Evolutionary conservation across 164 flowering plant genomes (phyloP), one percentile per base, ranked within the genome.

Genomic region (Piper longum): DNA sequence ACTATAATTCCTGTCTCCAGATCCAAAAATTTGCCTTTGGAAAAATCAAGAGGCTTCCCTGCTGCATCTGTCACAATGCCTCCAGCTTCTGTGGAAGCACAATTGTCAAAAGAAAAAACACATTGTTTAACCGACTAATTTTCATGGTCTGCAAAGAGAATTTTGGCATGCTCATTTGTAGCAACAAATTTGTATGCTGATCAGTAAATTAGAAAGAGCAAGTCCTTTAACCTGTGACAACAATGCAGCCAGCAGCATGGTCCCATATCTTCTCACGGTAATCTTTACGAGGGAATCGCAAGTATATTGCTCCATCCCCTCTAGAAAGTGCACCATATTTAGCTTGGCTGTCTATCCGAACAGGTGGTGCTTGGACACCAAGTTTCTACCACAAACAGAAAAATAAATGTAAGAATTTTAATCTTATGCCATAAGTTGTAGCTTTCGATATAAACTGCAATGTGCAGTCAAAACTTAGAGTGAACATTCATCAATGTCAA

Each of bases 221-320:
- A 42, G 18, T 13, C 14, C 43, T 64, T 16, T 17, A 79, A 93
- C 99, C 99, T 69, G 96, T 79, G 61, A 91, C 96, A 40, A 95
- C 96, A 52, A 87, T 83, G 76, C 66, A 85, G 11, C 99, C 99
- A 76, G 99, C 97, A 40, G 97, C 99, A 77, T 95, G 99, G 71
- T 95, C 99, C 99, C 99, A 95, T 66, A 95, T 95, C 75, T 95
- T 95, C 69, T 95, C 99, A 67, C 95, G 87, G 80, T 95, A 95
- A n/a, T 97, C 99, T 78, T 84, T 78, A 72, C 77, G 95, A 52
- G 99, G 96, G 62, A 95, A 87, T n/a, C 99, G 86, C 60, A 95
- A 62, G 72, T 95, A 95, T 70, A 95, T 88, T 19, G 91, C 87
- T 56, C 99, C 99, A 79, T 95, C 99, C 66, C 99, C 99, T 80